phyloP scores from a whole-genome alignment of 345 rosid species.

The Eutrema heterophyllum region DNA sequence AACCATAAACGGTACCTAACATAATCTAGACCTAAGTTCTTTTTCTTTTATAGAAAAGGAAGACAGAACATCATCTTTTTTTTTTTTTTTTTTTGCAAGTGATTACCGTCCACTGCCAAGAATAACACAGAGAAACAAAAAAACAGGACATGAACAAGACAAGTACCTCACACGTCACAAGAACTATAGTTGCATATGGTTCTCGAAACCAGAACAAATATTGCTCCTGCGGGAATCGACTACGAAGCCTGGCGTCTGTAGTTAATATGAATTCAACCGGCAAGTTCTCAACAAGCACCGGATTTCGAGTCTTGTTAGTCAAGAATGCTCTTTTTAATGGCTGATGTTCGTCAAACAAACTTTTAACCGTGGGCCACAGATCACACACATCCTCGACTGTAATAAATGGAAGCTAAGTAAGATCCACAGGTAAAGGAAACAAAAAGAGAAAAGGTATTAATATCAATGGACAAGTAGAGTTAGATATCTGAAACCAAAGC shows the following conservation, averaged over 20 bases:
- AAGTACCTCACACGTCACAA: conserved; percentile 93
- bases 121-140: neutral
- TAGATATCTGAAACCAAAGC: neutral
- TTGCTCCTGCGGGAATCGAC: conserved; percentile 90
- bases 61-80: neutral
- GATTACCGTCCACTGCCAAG: neutral
- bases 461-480: neutral
- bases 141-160: neutral
- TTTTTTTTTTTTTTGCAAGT: neutral
- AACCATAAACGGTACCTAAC: no score
- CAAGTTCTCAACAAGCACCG: conserved; percentile 73
- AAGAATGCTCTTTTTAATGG: conserved; percentile 69
- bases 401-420: neutral
- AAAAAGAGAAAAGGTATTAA: neutral
- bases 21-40: no score
- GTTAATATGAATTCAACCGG: conserved; percentile 80
- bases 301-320: conserved; percentile 86
- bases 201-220: conserved; percentile 84
- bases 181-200: conserved; percentile 86
- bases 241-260: conserved; percentile 85
- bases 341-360: conserved; percentile 57
- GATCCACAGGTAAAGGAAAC: neutral
- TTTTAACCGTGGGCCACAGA: conserved; percentile 83
- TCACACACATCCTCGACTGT: conserved; percentile 95
- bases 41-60: neutral